These are phyloP conservation scores for Astraeus odoratus DNA, from an alignment of 768 basidiomycete genomes.

Conservation along the genomic window DNA sequence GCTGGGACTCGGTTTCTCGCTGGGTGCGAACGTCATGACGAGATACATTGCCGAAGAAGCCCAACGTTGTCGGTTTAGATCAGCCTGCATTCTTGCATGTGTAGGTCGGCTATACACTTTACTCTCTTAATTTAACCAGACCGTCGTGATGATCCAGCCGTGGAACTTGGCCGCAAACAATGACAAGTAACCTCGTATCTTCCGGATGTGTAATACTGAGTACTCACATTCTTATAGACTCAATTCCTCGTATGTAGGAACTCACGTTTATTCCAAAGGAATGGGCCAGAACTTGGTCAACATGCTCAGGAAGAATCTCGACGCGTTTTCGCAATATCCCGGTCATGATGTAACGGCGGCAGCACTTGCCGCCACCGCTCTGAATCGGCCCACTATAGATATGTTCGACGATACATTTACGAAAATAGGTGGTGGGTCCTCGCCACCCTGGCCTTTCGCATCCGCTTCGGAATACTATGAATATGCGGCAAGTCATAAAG, in stretches of 20 bases:
- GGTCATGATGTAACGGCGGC: slow-evolving; percentile 46
- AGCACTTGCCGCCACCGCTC: slow-evolving; percentile 35
- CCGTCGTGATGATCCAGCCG: slow-evolving; percentile 30
- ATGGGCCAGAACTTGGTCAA: slow-evolving; percentile 71
- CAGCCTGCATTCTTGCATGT: slow-evolving; percentile 68
- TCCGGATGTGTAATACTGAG: too few relatives aligned
- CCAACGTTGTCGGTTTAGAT: slow-evolving; percentile 47
- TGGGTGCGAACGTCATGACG: slow-evolving; percentile 88
- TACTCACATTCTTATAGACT: slow-evolving; percentile 39
- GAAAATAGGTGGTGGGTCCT: slow-evolving; percentile 60
- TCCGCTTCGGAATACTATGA: slow-evolving; percentile 41
- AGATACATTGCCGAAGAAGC: slow-evolving; percentile 87
- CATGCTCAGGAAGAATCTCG: slow-evolving; percentile 46
- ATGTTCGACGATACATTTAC: slow-evolving; percentile 61
- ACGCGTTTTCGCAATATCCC: slow-evolving; percentile 42
- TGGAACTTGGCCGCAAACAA: slow-evolving; percentile 40
- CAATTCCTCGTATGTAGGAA: slow-evolving; percentile 46
- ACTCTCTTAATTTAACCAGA: slow-evolving; percentile 6
- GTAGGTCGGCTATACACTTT: slow-evolving; percentile 37
- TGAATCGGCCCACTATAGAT: slow-evolving; percentile 48
- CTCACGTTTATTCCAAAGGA: slow-evolving; percentile 64
- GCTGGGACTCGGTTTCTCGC: slow-evolving; percentile 85
- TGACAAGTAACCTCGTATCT: slow-evolving; percentile 27
- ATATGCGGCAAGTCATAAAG: slow-evolving; percentile 53
- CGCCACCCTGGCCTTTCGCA: slow-evolving; percentile 46